phyloP scores from a whole-genome alignment of 169 alveolate genomes.

The Plasmodium fragile region DNA sequence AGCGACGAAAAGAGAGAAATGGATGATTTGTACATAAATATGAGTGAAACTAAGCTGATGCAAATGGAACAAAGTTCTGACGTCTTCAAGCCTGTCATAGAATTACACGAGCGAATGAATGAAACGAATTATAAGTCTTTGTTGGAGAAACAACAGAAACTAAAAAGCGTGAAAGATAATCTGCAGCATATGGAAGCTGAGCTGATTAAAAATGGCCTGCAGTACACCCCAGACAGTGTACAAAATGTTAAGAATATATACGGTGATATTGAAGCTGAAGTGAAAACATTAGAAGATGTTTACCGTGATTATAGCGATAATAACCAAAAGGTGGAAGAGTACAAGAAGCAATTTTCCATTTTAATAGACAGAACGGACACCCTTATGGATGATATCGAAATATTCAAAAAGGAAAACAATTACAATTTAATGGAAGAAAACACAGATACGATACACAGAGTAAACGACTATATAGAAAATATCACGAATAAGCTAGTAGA shows the following conservation, averaged over 20 bases:
- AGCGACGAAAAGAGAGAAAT: background rate
- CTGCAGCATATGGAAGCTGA: background rate
- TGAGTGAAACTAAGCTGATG: background rate
- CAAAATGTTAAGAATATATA: background rate
- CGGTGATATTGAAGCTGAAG: background rate
- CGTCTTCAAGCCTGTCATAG: constrained; percentile 12
- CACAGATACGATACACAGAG: background rate
- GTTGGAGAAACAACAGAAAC: constrained; percentile 2
- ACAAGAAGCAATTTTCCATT: constrained; percentile 13
- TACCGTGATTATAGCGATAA: background rate
- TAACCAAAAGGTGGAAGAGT: background rate
- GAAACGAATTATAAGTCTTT: constrained; percentile 7
- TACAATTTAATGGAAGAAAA: constrained; percentile 6
- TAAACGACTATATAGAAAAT: background rate
- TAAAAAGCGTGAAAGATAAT: background rate
- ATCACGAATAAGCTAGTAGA: background rate
- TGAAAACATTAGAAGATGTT: background rate
- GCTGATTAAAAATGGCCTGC: background rate
- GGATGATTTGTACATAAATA: background rate
- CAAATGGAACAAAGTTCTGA: constrained; percentile 7
- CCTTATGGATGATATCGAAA: constrained; percentile 2
- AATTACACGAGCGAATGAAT: background rate
- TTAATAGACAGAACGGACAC: background rate
- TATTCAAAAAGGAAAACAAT: constrained; percentile 1
- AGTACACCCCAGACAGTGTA: background rate